Evolutionary conservation across 805 yeast species (phyloP).

Genomic region (Starmerella khaoyaiensis): DNA sequence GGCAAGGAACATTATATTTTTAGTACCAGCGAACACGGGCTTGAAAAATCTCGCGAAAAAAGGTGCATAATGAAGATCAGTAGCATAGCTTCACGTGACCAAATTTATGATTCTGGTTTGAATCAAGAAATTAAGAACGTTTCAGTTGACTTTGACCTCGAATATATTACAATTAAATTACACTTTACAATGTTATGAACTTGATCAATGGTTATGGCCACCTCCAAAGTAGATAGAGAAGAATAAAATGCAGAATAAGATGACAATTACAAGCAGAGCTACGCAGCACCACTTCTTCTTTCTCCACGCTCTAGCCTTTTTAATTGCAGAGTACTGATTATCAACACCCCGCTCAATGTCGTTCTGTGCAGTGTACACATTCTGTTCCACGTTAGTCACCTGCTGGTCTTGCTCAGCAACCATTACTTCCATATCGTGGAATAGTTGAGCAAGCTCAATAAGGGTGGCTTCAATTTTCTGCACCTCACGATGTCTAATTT

Average conservation of each 20-base stretch:
- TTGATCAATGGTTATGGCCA: constrained; percentile 2
- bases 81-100: too few species aligned
- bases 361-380: constrained; percentile 69
- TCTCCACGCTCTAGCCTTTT: constrained; percentile 78
- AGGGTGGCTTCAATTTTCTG: constrained; percentile 89
- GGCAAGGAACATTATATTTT: too few species aligned
- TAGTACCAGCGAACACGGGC: too few species aligned
- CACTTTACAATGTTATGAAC: neutral
- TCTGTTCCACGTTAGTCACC: constrained; percentile 69
- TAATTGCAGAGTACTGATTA: constrained; percentile 82
- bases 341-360: constrained; percentile 92
- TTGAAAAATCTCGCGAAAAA: too few species aligned
- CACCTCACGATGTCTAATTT: constrained; percentile 87
- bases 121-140: too few species aligned
- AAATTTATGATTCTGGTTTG: too few species aligned
- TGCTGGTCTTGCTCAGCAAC: constrained; percentile 91
- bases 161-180: too few species aligned
- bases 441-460: constrained; percentile 88
- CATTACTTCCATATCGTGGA: constrained; percentile 90
- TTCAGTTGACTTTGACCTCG: too few species aligned
- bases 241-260: constrained; percentile 21
- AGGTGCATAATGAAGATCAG: too few species aligned
- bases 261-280: constrained; percentile 22
- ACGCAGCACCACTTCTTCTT: constrained; percentile 78
- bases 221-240: constrained; percentile 19